Evolutionary conservation across 2,329 filamentous ascomycete species (phyloP).

Genomic region (Macrophomina phaseolina): DNA sequence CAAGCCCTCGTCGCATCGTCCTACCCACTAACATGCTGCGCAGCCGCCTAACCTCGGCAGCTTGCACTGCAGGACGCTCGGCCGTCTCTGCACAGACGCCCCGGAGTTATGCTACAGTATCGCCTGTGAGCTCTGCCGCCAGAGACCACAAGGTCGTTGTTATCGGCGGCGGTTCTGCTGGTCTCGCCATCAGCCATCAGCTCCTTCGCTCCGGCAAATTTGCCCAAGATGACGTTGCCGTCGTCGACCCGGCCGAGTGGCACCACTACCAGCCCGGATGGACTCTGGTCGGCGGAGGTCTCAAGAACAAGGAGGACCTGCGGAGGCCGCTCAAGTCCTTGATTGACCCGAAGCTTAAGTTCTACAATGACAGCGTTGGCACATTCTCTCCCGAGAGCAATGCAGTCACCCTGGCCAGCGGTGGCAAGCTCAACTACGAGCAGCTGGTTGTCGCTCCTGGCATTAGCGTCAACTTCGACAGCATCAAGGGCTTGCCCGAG

Average conservation of each 20-base stretch:
- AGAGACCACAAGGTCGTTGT: conserved; percentile 66
- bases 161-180: conserved; percentile 70
- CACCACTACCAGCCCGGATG: conserved; percentile 74
- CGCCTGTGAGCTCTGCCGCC: background rate
- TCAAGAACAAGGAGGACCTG: conserved; percentile 67
- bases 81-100: background rate
- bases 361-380: conserved; percentile 61
- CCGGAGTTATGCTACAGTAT: background rate
- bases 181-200: conserved; percentile 70
- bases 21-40: background rate
- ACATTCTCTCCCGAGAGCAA: conserved; percentile 63
- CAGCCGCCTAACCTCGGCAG: conserved; percentile 3
- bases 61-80: conserved; percentile 12
- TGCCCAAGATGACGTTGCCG: conserved; percentile 63
- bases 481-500: conserved; percentile 42
- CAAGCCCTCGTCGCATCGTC: background rate
- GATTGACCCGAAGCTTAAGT: conserved; percentile 64
- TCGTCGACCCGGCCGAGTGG: conserved; percentile 67
- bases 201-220: conserved; percentile 66
- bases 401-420: conserved; percentile 59
- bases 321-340: conserved; percentile 57
- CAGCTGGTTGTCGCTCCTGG: conserved; percentile 67
- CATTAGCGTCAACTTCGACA: conserved; percentile 38
- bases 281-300: conserved; percentile 70
- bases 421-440: conserved; percentile 65